Percentiles rank a stretch among this genome's conserved stretches.
These are phyloP conservation scores for Bacidia gigantensis DNA, from an alignment of 495 filamentous ascomycete genomes.

Conservation along the genomic window DNA sequence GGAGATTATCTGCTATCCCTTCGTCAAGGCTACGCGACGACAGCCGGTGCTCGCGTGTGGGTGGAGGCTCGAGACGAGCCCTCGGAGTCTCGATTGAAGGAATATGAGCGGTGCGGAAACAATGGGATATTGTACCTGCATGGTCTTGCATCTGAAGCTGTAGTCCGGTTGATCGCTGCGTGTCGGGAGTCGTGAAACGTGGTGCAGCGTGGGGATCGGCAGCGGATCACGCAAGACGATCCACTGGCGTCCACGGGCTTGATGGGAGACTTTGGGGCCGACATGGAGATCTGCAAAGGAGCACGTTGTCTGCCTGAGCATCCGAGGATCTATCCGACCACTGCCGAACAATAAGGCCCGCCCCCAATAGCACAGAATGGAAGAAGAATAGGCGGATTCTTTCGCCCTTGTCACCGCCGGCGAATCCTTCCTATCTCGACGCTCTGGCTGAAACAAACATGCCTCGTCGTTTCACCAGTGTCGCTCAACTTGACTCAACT, in stretches of 20 bases:
- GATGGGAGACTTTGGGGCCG: too few species aligned
- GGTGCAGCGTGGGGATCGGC: neutral
- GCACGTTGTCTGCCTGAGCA: neutral
- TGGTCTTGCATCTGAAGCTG: neutral
- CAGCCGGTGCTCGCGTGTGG: neutral
- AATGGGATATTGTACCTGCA: neutral
- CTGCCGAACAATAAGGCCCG: neutral
- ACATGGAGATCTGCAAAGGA: neutral
- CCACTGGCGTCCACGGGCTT: too few species aligned
- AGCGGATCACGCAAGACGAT: neutral
- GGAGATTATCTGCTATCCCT: neutral
- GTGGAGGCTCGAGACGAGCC: neutral
- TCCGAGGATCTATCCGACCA: constrained; percentile 1
- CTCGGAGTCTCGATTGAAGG: neutral
- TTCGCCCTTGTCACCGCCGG: neutral
- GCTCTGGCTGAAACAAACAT: neutral
- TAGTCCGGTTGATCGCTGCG: neutral
- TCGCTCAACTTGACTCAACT: neutral
- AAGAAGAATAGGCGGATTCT: neutral
- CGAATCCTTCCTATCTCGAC: too few species aligned
- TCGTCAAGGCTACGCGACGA: neutral
- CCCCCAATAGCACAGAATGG: too few species aligned
- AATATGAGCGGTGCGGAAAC: neutral
- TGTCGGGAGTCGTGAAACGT: neutral
- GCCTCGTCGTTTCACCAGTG: neutral